Base-by-base conservation (phyloP, 495 filamentous ascomycete species). In the Penicillium coffeae region DNA sequence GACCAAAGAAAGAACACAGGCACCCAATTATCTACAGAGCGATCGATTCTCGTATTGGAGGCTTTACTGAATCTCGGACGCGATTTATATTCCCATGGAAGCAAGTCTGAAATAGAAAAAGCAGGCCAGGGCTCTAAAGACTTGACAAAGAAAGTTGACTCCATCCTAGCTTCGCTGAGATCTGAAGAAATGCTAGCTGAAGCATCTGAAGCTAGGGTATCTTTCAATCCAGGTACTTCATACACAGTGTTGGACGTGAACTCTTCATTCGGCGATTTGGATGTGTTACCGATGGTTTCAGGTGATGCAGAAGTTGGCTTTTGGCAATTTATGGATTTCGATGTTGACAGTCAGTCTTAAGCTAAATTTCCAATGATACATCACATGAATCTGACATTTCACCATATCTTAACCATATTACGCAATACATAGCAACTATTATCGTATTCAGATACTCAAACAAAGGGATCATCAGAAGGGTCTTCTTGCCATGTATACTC, bases 41-140 rank as follows among this genome's bases (percentile, higher is more conserved):
- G 52, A 25, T 54, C 50, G 15, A 15, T 62, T 18, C 8, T 33
- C 19, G 41, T 36, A 13, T 48, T 64, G 3, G 58, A 64, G 20
- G 52, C 58, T 9, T 42, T 64, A 44, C 56, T 62, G 55, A 48
- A 55, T 0, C 33, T 64, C 14, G 58, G 54, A 34, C 47, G 52
- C 16, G 56, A 55, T 2, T 13, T 8, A 3, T 8, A 10, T 18
- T 3, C 10, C 27, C n/a, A 30, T 42, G 21, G n/a, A 21, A 21
- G n/a, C 9, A 30, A 30, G 4, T 30, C 25, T 30, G 40, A 25
- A 15, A 30, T 5, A 30, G 25, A 30, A 30, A 30, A 30, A n/a
- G 25, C 25, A 30, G 25, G 10, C 4, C 5, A 5, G 25, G 4
- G 25, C 25, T 30, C 25, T 30, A 10, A 30, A 5, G 25, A 5